These are phyloP conservation scores for Scedosporium minutisporum DNA, from an alignment of 2,329 filamentous ascomycete species.

Conservation along the genomic window DNA sequence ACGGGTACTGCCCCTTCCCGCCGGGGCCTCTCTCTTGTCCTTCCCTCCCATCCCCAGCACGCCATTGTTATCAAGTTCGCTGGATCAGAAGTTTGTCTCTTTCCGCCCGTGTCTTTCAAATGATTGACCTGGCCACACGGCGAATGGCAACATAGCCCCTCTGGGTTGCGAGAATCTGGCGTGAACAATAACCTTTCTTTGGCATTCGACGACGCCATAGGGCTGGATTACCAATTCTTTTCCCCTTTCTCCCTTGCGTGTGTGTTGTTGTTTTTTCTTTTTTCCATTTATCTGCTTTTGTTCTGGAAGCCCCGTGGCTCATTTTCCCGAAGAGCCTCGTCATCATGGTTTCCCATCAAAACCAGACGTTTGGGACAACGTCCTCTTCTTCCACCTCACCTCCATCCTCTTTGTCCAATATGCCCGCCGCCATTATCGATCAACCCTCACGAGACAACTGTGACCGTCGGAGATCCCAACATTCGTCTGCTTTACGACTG, in stretches of 20 bases:
- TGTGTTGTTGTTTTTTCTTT: not conserved
- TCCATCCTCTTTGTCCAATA: conserved; percentile 8
- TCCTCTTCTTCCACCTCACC: not conserved
- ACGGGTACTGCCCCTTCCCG: no score
- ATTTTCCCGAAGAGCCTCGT: not conserved
- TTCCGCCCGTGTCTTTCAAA: not conserved
- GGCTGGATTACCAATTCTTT: not conserved
- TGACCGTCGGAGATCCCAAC: conserved; percentile 39
- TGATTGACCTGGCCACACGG: not conserved
- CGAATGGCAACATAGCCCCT: not conserved
- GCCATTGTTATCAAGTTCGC: not conserved
- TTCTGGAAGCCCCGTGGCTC: not conserved
- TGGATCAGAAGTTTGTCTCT: not conserved
- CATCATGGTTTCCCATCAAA: conserved; percentile 1
- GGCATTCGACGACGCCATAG: not conserved
- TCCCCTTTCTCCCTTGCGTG: not conserved
- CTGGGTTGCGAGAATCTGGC: not conserved
- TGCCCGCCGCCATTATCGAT: conserved; percentile 1
- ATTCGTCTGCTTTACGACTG: conserved; percentile 38
- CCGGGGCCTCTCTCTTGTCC: not conserved
- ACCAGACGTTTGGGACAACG: not conserved
- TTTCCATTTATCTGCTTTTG: not conserved
- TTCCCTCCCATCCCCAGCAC: not conserved
- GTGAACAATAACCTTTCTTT: not conserved
- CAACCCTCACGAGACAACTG: conserved; percentile 32